Conservation (phyloP, 805 yeast genomes). For the Torulaspora maleeae region DNA sequence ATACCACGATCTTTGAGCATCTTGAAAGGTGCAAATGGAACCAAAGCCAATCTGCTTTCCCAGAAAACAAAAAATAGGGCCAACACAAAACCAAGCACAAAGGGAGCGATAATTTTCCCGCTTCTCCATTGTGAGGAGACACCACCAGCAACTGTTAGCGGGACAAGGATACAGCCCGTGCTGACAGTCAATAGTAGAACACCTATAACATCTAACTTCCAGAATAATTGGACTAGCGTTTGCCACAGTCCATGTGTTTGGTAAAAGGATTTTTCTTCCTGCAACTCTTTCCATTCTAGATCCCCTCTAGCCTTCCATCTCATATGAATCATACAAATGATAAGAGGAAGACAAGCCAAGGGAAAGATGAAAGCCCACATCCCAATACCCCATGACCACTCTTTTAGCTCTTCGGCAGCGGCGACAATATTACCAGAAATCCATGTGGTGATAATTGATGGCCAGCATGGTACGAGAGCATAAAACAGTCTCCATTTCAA, state of each 20-base stretch:
- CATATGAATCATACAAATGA: conserved; percentile 46
- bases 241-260: conserved; percentile 24
- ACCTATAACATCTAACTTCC: conserved; percentile 62
- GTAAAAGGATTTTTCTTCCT: conserved; percentile 22
- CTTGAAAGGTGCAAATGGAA: conserved; percentile 55
- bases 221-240: conserved; percentile 40
- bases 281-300: conserved; percentile 33
- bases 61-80: conserved; percentile 52
- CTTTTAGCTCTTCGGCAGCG: conserved; percentile 39
- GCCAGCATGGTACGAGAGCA: conserved; percentile 59
- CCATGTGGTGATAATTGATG: conserved; percentile 71
- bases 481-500: conserved; percentile 61
- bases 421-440: conserved; percentile 50
- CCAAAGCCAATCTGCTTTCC: conserved; percentile 50
- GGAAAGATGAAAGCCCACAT: conserved; percentile 61
- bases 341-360: conserved; percentile 45
- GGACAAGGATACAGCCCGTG: conserved; percentile 58
- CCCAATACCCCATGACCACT: conserved; percentile 53
- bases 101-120: conserved; percentile 58
- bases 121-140: conserved; percentile 46
- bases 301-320: conserved; percentile 41
- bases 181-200: conserved; percentile 47
- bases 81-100: conserved; percentile 50
- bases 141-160: conserved; percentile 69
- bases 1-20: conserved; percentile 59